Percentiles rank a stretch among this genome's conserved stretches.
phyloP scores from a whole-genome alignment of 495 filamentous ascomycete genomes.

The Apodospora peruviana region DNA sequence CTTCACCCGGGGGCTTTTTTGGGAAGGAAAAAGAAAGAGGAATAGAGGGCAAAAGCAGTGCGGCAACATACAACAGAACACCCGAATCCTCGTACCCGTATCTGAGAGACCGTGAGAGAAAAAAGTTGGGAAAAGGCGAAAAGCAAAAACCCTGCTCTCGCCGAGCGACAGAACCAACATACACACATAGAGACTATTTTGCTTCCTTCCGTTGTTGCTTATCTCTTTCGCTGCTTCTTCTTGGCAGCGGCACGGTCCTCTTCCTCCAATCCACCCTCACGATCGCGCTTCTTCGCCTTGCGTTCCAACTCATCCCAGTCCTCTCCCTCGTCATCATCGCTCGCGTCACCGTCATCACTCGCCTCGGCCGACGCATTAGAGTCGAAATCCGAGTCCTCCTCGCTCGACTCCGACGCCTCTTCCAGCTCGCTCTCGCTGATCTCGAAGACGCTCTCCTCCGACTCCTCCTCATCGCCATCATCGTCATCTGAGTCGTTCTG shows the following conservation, averaged over 20 bases:
- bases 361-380: slow-evolving; percentile 79
- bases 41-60: too few species aligned
- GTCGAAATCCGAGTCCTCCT: slow-evolving; percentile 89
- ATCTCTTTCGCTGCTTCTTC: slow-evolving; percentile 42
- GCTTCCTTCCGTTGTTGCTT: too few species aligned
- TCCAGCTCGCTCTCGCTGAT: slow-evolving; percentile 78
- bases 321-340: slow-evolving; percentile 76
- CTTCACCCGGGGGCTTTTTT: too few species aligned
- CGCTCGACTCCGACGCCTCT: slow-evolving; percentile 69
- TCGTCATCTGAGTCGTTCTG: slow-evolving; percentile 83
- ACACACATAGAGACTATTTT: too few species aligned
- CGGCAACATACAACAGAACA: too few species aligned
- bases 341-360: slow-evolving; percentile 50
- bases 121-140: too few species aligned
- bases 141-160: too few species aligned
- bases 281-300: slow-evolving; percentile 84
- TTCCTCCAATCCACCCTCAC: slow-evolving; percentile 66
- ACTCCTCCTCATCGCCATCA: slow-evolving; percentile 65
- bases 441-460: slow-evolving; percentile 88
- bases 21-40: too few species aligned
- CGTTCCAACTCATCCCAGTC: slow-evolving; percentile 90
- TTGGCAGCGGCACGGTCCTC: slow-evolving; percentile 27
- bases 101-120: too few species aligned
- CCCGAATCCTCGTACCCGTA: too few species aligned
- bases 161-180: too few species aligned